These are phyloP conservation scores for Phycomyces nitens DNA, from an alignment of 192 early-diverging fungal species.

Conservation along the genomic window DNA sequence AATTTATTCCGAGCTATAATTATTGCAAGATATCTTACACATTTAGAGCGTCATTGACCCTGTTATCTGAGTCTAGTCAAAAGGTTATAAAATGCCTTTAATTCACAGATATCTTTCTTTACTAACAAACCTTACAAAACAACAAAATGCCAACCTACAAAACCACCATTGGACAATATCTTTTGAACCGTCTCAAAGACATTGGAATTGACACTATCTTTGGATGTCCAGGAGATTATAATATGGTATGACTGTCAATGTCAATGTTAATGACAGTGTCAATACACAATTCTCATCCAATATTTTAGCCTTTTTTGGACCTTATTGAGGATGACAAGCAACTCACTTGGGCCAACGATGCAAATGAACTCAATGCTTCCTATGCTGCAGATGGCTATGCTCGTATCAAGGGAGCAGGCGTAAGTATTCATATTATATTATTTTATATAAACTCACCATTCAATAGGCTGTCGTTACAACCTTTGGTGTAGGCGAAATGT, in stretches of 20 bases:
- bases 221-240: conserved; percentile 47
- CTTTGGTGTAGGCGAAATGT: conserved; percentile 48
- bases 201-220: conserved; percentile 39
- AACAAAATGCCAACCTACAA: too few relatives aligned
- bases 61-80: too few relatives aligned
- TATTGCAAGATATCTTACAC: too few relatives aligned
- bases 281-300: too few relatives aligned
- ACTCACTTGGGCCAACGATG: conserved; percentile 39
- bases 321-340: conserved; percentile 36
- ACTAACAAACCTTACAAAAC: too few relatives aligned
- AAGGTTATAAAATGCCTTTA: too few relatives aligned
- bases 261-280: background rate
- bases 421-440: too few relatives aligned
- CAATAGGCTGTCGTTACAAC: conserved; percentile 38
- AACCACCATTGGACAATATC: conserved; percentile 35
- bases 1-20: too few relatives aligned
- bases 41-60: too few relatives aligned
- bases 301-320: conserved; percentile 23
- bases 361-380: conserved; percentile 39
- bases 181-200: conserved; percentile 40
- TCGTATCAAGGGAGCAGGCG: conserved; percentile 36
- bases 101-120: too few relatives aligned
- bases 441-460: too few relatives aligned
- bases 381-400: conserved; percentile 51
- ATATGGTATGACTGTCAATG: conserved; percentile 31